These are phyloP conservation scores for Breynia disticha DNA, from an alignment of 441 rosid genomes.

Conservation along the genomic window DNA sequence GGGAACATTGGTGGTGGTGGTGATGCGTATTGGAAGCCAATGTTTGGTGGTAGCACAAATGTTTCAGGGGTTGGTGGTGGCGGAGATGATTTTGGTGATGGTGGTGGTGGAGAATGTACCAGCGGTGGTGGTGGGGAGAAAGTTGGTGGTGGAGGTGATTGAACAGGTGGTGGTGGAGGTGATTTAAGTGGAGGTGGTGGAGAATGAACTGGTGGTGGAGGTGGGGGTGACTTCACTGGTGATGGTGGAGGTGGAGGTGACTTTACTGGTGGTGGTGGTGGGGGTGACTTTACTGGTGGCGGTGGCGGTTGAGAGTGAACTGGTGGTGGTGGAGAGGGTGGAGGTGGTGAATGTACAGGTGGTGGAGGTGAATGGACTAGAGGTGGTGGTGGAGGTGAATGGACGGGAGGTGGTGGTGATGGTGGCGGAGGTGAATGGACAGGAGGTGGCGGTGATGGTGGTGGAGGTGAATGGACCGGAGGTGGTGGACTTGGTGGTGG, in stretches of 20 bases:
- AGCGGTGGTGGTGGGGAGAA: constrained; percentile 12
- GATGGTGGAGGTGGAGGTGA: constrained; percentile 1
- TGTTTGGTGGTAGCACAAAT: constrained; percentile 29
- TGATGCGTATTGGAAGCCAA: constrained; percentile 36
- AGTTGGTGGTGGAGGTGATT: background rate
- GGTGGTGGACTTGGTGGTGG: background rate
- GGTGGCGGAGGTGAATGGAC: constrained; percentile 13
- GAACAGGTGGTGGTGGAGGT: background rate
- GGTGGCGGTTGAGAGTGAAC: too few relatives aligned
- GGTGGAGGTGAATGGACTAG: constrained; percentile 1
- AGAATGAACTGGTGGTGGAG: background rate
- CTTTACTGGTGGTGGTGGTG: constrained; percentile 2
- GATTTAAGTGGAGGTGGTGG: background rate
- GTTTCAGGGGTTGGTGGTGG: constrained; percentile 13
- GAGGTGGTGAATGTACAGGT: background rate
- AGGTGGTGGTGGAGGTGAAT: constrained; percentile 9
- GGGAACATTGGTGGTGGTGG: constrained; percentile 66
- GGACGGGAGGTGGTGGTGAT: constrained; percentile 3
- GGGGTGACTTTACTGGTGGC: constrained; percentile 3
- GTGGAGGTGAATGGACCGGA: background rate
- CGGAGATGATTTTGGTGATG: constrained; percentile 16
- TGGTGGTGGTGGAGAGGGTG: too few relatives aligned
- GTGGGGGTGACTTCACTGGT: constrained; percentile 9
- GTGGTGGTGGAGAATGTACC: constrained; percentile 7
- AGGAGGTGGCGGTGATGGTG: constrained; percentile 4